Percentiles rank a stretch among this genome's conserved stretches.
These are phyloP conservation scores for Picochlorum sp. DNA, from an alignment of 139 green algal genomes.

Conservation along the genomic window DNA sequence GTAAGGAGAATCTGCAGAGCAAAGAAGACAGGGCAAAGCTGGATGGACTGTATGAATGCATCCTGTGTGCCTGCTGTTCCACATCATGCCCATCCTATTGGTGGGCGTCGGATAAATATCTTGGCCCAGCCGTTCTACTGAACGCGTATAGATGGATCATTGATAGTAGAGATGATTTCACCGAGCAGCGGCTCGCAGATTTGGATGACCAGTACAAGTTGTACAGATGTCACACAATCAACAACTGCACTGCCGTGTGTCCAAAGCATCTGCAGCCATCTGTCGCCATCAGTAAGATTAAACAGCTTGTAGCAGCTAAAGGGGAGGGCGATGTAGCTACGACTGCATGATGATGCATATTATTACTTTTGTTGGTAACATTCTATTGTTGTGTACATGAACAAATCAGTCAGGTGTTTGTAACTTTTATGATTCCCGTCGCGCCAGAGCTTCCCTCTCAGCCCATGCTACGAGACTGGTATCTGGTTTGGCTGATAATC, in stretches of 20 bases:
- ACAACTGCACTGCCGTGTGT: slow-evolving; percentile 84
- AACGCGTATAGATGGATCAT: slow-evolving; percentile 93
- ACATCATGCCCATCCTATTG: slow-evolving; percentile 95
- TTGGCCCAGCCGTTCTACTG: slow-evolving; percentile 91
- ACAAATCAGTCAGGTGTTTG: no score
- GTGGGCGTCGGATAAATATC: slow-evolving; percentile 99
- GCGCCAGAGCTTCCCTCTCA: slow-evolving; percentile 20
- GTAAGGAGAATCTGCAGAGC: slow-evolving; percentile 79
- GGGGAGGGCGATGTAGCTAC: neutral
- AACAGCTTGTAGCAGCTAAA: slow-evolving; percentile 52
- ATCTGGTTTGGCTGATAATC: slow-evolving; percentile 23
- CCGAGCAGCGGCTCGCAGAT: slow-evolving; percentile 71
- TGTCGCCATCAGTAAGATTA: slow-evolving; percentile 95
- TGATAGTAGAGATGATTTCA: slow-evolving; percentile 86
- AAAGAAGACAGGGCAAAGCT: slow-evolving; percentile 89
- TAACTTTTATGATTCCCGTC: neutral
- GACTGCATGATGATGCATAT: no score
- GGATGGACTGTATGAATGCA: slow-evolving; percentile 99
- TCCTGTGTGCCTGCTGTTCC: slow-evolving; percentile 97
- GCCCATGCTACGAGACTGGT: slow-evolving; percentile 26
- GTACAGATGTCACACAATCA: slow-evolving; percentile 97
- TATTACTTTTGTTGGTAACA: no score
- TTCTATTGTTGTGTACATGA: no score
- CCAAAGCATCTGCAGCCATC: slow-evolving; percentile 89
- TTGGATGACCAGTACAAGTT: slow-evolving; percentile 96